Evolutionary conservation across 2,329 filamentous ascomycete genomes (phyloP).

Genomic region (Thelonectria discophora): DNA sequence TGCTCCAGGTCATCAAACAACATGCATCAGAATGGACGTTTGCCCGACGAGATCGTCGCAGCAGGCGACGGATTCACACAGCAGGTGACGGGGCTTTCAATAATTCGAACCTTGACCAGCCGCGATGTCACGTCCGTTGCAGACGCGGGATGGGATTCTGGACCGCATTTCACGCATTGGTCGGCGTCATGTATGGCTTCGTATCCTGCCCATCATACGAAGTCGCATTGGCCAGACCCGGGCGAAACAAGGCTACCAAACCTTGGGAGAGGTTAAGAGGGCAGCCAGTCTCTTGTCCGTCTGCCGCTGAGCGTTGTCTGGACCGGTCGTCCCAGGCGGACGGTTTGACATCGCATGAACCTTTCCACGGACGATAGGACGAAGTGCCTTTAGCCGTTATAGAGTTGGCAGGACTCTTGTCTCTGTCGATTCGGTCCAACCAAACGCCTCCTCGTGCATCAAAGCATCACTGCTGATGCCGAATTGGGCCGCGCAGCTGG

Average conservation of each 20-base stretch:
- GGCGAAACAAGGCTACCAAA: conserved; percentile 18
- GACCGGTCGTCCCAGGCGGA: conserved; percentile 17
- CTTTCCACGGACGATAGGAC: neutral
- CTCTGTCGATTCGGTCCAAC: conserved; percentile 21
- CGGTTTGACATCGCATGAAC: conserved; percentile 6
- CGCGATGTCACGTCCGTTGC: conserved; percentile 23
- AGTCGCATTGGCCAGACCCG: conserved; percentile 1
- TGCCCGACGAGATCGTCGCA: conserved; percentile 31
- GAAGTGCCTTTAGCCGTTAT: too few species aligned
- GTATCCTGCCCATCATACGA: neutral
- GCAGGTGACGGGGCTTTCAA: conserved; percentile 19
- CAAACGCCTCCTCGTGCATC: conserved; percentile 21
- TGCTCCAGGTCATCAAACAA: neutral
- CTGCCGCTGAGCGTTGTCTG: conserved; percentile 18
- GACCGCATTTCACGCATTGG: neutral
- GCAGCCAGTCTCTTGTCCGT: conserved; percentile 10
- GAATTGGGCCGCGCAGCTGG: conserved; percentile 36
- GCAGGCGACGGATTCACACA: conserved; percentile 29
- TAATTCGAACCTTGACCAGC: conserved; percentile 16
- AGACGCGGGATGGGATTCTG: conserved; percentile 15
- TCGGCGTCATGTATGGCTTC: neutral
- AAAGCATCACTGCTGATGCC: conserved; percentile 32
- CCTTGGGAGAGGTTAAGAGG: too few species aligned
- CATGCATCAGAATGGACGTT: conserved; percentile 22
- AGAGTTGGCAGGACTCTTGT: conserved; percentile 4